Evolutionary conservation across 805 yeast species (phyloP).

Genomic region (Monosporozyma unispora): DNA sequence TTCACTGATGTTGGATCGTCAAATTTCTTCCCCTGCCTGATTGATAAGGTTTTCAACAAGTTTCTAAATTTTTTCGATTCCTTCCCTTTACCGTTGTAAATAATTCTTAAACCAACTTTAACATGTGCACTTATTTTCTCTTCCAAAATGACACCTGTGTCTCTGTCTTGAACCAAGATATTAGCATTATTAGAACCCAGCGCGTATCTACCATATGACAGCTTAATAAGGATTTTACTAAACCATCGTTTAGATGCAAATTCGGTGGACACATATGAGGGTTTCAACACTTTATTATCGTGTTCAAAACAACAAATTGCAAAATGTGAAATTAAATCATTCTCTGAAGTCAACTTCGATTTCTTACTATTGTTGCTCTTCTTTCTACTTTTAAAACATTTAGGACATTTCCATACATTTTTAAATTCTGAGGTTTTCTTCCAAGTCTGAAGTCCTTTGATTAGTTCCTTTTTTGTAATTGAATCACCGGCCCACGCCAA

Average conservation of each 20-base stretch:
- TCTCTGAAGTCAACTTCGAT: conserved; percentile 29
- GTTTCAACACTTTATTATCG: conserved; percentile 45
- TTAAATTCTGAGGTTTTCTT: conserved; percentile 28
- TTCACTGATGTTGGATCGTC: conserved; percentile 58
- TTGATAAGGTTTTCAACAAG: conserved; percentile 55
- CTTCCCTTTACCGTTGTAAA: conserved; percentile 65
- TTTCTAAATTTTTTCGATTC: conserved; percentile 49
- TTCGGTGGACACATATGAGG: conserved; percentile 67
- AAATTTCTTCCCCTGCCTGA: conserved; percentile 78
- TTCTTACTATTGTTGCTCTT: conserved; percentile 36
- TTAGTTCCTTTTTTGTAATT: conserved; percentile 37
- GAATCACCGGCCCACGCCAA: conserved; percentile 48
- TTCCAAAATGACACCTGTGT: conserved; percentile 81
- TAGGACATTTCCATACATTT: conserved; percentile 66
- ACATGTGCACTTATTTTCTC: conserved; percentile 89
- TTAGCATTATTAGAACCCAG: conserved; percentile 89
- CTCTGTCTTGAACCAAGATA: conserved; percentile 85
- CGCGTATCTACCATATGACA: conserved; percentile 81
- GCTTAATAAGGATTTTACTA: conserved; percentile 66
- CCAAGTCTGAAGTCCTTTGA: conserved; percentile 39
- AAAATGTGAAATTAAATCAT: conserved; percentile 75
- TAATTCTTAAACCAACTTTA: conserved; percentile 72
- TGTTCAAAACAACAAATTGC: conserved; percentile 78
- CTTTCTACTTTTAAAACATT: conserved; percentile 57
- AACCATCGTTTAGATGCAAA: conserved; percentile 88